phyloP scores from a whole-genome alignment of 2,329 filamentous ascomycete genomes.

The Clarireedia paspali region DNA sequence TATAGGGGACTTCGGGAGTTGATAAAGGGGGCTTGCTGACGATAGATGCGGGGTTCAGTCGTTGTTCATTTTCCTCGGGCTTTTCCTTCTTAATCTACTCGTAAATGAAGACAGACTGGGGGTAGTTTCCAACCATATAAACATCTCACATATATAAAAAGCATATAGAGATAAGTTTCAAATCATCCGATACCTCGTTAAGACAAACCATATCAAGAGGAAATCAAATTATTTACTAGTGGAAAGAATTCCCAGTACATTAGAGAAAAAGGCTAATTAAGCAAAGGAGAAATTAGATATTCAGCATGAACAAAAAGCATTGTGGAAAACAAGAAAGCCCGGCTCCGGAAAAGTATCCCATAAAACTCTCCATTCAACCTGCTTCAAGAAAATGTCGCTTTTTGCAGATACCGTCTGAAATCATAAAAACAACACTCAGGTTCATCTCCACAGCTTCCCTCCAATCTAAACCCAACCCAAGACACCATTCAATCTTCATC shows the following conservation, averaged over 20 bases:
- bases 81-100: too few relatives aligned
- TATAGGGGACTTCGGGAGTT: too few relatives aligned
- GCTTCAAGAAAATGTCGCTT: constrained; percentile 29
- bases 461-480: constrained; percentile 2
- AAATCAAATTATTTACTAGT: constrained; percentile 16
- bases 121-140: too few relatives aligned
- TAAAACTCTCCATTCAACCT: constrained; percentile 24
- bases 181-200: not conserved
- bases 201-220: not conserved
- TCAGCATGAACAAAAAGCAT: constrained; percentile 24
- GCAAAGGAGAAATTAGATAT: constrained; percentile 29
- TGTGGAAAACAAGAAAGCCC: constrained; percentile 17
- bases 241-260: constrained; percentile 28
- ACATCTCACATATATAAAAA: not conserved
- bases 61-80: too few relatives aligned
- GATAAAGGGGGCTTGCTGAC: too few relatives aligned
- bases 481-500: not conserved
- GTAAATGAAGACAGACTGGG: too few relatives aligned
- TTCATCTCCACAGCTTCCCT: constrained; percentile 4
- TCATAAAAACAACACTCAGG: constrained; percentile 20
- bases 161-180: not conserved
- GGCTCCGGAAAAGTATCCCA: constrained; percentile 19
- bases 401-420: constrained; percentile 27
- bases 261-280: constrained; percentile 30
- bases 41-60: too few relatives aligned